Percentiles rank a stretch among this genome's conserved stretches.
Evolutionary conservation across 2,329 filamentous ascomycete genomes (phyloP).

Genomic region (Cladosporium colombiae): DNA sequence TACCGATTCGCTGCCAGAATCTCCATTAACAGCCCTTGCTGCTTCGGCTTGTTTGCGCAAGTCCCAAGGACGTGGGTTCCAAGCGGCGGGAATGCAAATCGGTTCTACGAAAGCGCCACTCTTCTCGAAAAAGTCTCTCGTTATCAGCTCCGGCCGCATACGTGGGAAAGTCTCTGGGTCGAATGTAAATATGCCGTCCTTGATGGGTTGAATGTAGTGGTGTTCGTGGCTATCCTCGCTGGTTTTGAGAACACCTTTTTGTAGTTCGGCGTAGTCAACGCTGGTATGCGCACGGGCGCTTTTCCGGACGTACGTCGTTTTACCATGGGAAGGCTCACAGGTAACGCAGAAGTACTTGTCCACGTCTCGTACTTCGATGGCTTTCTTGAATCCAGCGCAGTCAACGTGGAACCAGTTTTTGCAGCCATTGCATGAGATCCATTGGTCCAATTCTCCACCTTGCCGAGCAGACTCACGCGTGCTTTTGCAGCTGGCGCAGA

Average conservation of each 20-base stretch:
- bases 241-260: constrained; percentile 66
- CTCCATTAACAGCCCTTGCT: constrained; percentile 9
- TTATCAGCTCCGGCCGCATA: constrained; percentile 63
- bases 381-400: constrained; percentile 66
- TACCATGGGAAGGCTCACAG: constrained; percentile 61
- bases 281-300: constrained; percentile 64
- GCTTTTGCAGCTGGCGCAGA: constrained; percentile 60
- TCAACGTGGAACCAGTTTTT: constrained; percentile 69
- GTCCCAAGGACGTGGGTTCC: constrained; percentile 57
- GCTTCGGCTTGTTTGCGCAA: constrained; percentile 19
- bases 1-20: background rate
- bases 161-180: constrained; percentile 63
- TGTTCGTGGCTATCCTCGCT: constrained; percentile 65
- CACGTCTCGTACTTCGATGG: constrained; percentile 63
- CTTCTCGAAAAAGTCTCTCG: constrained; percentile 63
- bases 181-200: constrained; percentile 63
- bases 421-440: constrained; percentile 70
- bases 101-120: constrained; percentile 65
- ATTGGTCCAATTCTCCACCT: constrained; percentile 55
- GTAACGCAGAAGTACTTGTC: constrained; percentile 67
- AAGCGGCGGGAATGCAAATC: constrained; percentile 63
- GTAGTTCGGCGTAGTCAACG: constrained; percentile 68
- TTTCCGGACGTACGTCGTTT: constrained; percentile 67
- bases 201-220: constrained; percentile 68
- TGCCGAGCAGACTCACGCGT: constrained; percentile 53